Percentiles rank a stretch among this genome's conserved stretches.
Evolutionary conservation across 2,329 filamentous ascomycete genomes (phyloP).

Genomic region (Pyricularia sp.): DNA sequence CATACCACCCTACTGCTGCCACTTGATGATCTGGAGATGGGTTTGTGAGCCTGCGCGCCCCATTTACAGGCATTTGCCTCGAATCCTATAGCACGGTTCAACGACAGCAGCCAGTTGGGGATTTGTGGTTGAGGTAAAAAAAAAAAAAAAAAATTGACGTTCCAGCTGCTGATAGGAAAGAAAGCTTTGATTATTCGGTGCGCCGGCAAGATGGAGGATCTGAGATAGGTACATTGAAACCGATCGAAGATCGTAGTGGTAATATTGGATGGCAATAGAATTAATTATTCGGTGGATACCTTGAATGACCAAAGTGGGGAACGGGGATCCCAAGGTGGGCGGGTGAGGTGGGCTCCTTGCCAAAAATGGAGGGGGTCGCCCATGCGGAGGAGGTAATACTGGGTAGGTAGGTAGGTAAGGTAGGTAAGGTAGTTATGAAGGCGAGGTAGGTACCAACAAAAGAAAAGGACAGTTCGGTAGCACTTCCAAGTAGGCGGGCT

Average conservation of each 20-base stretch:
- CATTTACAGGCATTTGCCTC: slow-evolving; percentile 2
- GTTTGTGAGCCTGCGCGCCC: not conserved
- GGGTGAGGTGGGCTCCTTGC: not conserved
- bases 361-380: not conserved
- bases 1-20: slow-evolving; percentile 2
- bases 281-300: not conserved
- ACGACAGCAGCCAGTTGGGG: not conserved
- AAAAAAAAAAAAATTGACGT: too few species aligned
- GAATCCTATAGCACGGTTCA: not conserved
- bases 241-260: not conserved
- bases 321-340: too few species aligned
- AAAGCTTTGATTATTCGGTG: not conserved
- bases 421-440: too few species aligned
- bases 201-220: not conserved
- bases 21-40: not conserved
- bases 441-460: too few species aligned
- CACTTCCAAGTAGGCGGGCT: too few species aligned
- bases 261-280: not conserved
- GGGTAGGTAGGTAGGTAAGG: too few species aligned
- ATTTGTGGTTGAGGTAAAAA: not conserved
- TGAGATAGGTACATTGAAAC: not conserved
- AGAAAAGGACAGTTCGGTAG: too few species aligned
- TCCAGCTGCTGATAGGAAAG: not conserved
- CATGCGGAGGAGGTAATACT: too few species aligned
- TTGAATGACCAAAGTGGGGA: not conserved